Base-by-base conservation (phyloP, 192 early-diverging fungal genomes). In the Umbelopsis sp. region DNA sequence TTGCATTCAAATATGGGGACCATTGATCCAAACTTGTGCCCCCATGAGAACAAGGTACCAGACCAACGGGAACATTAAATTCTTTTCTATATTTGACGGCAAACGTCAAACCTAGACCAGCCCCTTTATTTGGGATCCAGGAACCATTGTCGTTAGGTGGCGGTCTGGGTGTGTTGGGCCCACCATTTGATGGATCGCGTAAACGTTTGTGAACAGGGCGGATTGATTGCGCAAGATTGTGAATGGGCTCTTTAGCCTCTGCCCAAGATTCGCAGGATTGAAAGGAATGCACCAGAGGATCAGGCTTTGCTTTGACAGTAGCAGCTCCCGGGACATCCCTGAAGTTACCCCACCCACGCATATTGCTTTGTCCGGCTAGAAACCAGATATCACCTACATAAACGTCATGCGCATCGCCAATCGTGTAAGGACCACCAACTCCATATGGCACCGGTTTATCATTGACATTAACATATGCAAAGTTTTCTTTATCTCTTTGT, bases 311-410 rank as follows among this genome's bases (percentile, higher is more conserved):
- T 7, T n/a, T 34, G 0, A 20, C 8, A 17, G 31, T 6, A 34
- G 17, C 3, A 2, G 31, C 16, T 11, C 3, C 65, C 9, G 72
- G 24, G 14, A 22, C 20, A 25, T 77, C 36, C 1, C 34, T 50
- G 0, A 71, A 36, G 45, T 54, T 73, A 3, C 74, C 79, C 70
- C 68, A 54, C 0, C 79, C 79, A 24, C 79, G 45, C 79, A 80
- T 80, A 34, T 80, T 80, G 51, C 79, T 80, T 31, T 80, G 79
- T 0, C 79, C 79, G 3, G 79, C 71, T 49, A 80, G 45, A 20
- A 80, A 47, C 79, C 79, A 80, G 9, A 80, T 65, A 73, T 80
- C 79, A 12, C 79, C 79, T 0, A 80, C 79, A 6, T 59, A 70
- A 8, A 80, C 71, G 17, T 76, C 49, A 21, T 43, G 22, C 0